Conservation (phyloP, 2,329 filamentous ascomycete genomes). For the Claviceps purpurea region DNA sequence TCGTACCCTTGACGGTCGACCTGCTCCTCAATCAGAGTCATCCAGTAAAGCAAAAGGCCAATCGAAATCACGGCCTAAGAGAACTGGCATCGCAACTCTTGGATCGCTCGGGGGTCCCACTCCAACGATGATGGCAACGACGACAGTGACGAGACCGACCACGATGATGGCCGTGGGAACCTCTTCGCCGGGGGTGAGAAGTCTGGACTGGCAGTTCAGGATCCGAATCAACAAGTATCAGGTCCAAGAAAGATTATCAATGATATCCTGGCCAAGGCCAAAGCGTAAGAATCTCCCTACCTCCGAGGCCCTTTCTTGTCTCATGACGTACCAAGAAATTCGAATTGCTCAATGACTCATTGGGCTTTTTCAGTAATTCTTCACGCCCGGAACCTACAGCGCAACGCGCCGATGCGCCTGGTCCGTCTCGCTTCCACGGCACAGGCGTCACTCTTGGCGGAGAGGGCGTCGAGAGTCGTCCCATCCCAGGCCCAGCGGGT, state of each 20-base stretch:
- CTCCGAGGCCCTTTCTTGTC: background rate
- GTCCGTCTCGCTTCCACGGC: slow-evolving; percentile 48
- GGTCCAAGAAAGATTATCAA: slow-evolving; percentile 44
- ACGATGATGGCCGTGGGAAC: slow-evolving; percentile 48
- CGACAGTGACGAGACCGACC: slow-evolving; percentile 39
- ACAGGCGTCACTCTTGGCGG: slow-evolving; percentile 65
- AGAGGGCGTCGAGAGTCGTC: slow-evolving; percentile 57
- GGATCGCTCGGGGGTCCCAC: slow-evolving; percentile 35
- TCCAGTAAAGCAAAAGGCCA: slow-evolving; percentile 19
- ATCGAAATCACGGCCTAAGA: slow-evolving; percentile 32
- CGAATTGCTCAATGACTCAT: background rate
- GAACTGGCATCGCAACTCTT: slow-evolving; percentile 47
- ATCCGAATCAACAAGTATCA: slow-evolving; percentile 33
- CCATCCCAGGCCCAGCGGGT: slow-evolving; percentile 46
- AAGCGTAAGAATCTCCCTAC: slow-evolving; percentile 31
- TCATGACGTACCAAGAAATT: background rate
- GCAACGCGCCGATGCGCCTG: slow-evolving; percentile 35
- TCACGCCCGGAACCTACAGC: slow-evolving; percentile 36
- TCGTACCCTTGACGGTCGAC: slow-evolving; percentile 48
- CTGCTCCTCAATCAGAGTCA: slow-evolving; percentile 29
- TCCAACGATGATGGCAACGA: slow-evolving; percentile 45
- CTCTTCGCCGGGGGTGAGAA: slow-evolving; percentile 79
- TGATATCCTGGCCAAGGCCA: slow-evolving; percentile 51
- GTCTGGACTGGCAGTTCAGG: slow-evolving; percentile 57
- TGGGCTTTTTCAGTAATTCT: slow-evolving; percentile 37